A percentile compares a stretch with the other conserved stretches of the same genome.
These are phyloP conservation scores for Colletotrichum echinochloae DNA, from an alignment of 2,329 filamentous ascomycete genomes.

Conservation along the genomic window DNA sequence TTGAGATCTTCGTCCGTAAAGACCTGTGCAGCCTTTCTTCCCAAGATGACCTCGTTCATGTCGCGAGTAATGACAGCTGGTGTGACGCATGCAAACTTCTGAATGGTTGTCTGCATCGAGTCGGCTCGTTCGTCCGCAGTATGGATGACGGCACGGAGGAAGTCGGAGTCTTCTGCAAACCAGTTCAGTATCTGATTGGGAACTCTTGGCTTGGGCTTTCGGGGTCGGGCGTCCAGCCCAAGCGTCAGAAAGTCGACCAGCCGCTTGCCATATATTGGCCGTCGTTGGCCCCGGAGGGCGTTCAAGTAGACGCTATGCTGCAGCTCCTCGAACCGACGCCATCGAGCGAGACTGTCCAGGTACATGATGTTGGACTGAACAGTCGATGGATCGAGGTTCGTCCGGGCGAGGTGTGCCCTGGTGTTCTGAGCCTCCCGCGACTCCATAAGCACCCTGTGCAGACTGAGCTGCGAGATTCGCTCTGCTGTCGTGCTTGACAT, in stretches of 20 bases:
- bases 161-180: slow-evolving; percentile 77
- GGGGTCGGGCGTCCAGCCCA: slow-evolving; percentile 68
- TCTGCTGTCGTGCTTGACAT: slow-evolving; percentile 67
- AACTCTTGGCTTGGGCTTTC: slow-evolving; percentile 69
- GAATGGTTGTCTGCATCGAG: slow-evolving; percentile 78
- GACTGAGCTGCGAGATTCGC: slow-evolving; percentile 74
- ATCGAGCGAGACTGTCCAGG: slow-evolving; percentile 77
- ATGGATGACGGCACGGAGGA: slow-evolving; percentile 76
- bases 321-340: slow-evolving; percentile 79
- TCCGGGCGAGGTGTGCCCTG: slow-evolving; percentile 67
- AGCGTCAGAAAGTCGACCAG: slow-evolving; percentile 82
- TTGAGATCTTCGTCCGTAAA: slow-evolving; percentile 69
- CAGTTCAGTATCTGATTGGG: slow-evolving; percentile 76
- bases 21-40: slow-evolving; percentile 66
- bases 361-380: slow-evolving; percentile 77
- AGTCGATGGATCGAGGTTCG: slow-evolving; percentile 72
- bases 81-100: slow-evolving; percentile 92
- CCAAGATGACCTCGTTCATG: slow-evolving; percentile 75
- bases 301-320: slow-evolving; percentile 86
- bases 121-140: slow-evolving; percentile 80
- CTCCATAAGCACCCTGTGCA: slow-evolving; percentile 76
- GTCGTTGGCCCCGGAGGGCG: slow-evolving; percentile 81
- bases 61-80: slow-evolving; percentile 88
- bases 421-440: slow-evolving; percentile 78
- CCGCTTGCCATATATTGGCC: slow-evolving; percentile 83